These are phyloP conservation scores for Starmerella kuoi DNA, from an alignment of 805 yeast genomes.

Conservation along the genomic window DNA sequence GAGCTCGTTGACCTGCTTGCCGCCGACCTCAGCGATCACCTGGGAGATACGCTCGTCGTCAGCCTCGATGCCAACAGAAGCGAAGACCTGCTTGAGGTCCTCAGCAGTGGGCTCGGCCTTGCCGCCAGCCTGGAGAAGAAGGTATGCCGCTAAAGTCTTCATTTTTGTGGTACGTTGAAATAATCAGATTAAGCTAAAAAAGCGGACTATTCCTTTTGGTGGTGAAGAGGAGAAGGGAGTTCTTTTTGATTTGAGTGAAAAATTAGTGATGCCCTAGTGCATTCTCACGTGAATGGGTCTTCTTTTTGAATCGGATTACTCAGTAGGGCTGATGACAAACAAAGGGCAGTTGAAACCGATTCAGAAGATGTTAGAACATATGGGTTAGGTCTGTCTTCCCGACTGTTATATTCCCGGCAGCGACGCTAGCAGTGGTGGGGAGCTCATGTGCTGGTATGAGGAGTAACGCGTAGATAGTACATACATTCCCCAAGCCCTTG, in stretches of 20 bases:
- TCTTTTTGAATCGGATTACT: too few relatives aligned
- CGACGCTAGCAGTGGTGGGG: too few relatives aligned
- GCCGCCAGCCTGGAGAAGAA: slow-evolving; percentile 96
- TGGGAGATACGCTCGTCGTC: slow-evolving; percentile 76
- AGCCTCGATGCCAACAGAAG: slow-evolving; percentile 91
- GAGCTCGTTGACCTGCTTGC: slow-evolving; percentile 81
- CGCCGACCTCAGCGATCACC: slow-evolving; percentile 77
- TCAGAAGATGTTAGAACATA: too few relatives aligned
- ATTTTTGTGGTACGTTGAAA: slow-evolving; percentile 30
- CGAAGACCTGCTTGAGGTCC: slow-evolving; percentile 77
- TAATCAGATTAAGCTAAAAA: slow-evolving; percentile 28
- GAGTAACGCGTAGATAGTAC: too few relatives aligned
- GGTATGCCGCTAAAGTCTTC: slow-evolving; percentile 99
- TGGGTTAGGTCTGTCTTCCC: too few relatives aligned
- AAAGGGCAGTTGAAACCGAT: too few relatives aligned
- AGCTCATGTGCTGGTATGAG: too few relatives aligned
- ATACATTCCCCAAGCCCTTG: too few relatives aligned
- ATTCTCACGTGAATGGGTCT: too few relatives aligned
- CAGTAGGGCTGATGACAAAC: too few relatives aligned
- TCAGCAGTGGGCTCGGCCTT: slow-evolving; percentile 86
- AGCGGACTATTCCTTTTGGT: slow-evolving; percentile 73
- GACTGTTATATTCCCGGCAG: too few relatives aligned
- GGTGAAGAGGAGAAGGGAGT: neutral
- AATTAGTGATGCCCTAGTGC: too few relatives aligned
- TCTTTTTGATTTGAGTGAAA: neutral